Base-by-base conservation (phyloP, 495 filamentous ascomycete species). In the Talaromyces thailandensis region DNA sequence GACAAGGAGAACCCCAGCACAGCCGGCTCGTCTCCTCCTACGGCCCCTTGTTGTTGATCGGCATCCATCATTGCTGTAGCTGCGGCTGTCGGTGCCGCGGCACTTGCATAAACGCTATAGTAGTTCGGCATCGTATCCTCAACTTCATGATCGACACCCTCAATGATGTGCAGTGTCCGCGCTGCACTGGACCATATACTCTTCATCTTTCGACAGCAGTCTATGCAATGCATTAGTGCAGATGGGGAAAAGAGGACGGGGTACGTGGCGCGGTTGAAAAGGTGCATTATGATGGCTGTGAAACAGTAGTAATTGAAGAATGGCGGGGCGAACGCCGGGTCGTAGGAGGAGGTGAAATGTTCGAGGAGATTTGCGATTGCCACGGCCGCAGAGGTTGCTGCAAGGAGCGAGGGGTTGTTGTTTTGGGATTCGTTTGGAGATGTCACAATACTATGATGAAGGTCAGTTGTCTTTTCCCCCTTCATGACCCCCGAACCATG, bases 271-370 rank as follows among this genome's bases (percentile, higher is more conserved):
- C 52, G 25, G 52, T 56, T 56, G 12, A 56, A 56, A 11, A 56
- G 52, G 11, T 56, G 52, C 52, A 56, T 56, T 16, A 56, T 56
- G 9, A 56, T 56, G 6, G 52, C 52, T 11, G 52, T 56, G 52
- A 56, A 56, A 56, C 25, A 56, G 52, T 56, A 56, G 29, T 56
- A 56, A 11, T 56, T 56, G 25, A 56, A 56, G 16, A 56, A 56
- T 1, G 52, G 52, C 25, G 52, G 52, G 25, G 52, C 52, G n/a
- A 56, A 56, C 12, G 52, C 14, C 6, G 52, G 14, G 11, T 21
- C 31, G 7, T 56, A 56, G 12, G 52, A 56, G 25, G 52, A 56
- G 6, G 52, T 56, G 8, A 56, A 56, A 21, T 56, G 52, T 29
- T 56, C 52, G 23, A 56, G 52, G 25, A 56, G 52, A 4, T 56